These are phyloP conservation scores for Rutstroemia sp. DNA, from an alignment of 2,329 filamentous ascomycete species.

Conservation along the genomic window DNA sequence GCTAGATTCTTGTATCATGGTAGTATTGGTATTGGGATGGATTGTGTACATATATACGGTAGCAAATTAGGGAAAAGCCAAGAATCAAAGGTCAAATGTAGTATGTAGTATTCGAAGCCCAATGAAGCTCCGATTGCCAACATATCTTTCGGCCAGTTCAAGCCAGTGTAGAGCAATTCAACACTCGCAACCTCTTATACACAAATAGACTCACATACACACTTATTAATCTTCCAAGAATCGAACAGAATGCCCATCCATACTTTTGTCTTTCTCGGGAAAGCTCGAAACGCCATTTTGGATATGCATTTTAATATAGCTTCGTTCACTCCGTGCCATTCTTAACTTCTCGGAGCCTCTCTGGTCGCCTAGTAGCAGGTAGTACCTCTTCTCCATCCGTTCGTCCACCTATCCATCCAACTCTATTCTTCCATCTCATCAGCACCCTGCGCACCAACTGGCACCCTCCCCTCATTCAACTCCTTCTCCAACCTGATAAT, in stretches of 20 bases:
- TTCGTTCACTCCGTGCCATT: too few species aligned
- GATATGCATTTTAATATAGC: neutral
- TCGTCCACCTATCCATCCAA: neutral
- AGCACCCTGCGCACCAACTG: constrained; percentile 52
- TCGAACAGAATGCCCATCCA: neutral
- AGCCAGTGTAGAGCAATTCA: neutral
- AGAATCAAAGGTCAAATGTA: neutral
- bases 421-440: constrained; percentile 54
- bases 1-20: neutral
- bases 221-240: too few species aligned
- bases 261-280: neutral
- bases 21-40: neutral
- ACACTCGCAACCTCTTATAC: neutral
- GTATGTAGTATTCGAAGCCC: too few species aligned
- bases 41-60: too few species aligned
- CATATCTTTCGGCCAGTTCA: neutral
- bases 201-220: neutral
- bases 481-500: constrained; percentile 88
- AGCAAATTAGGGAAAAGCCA: neutral
- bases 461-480: constrained; percentile 80
- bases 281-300: neutral
- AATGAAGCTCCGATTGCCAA: too few species aligned
- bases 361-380: too few species aligned
- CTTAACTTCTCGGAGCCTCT: too few species aligned
- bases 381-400: neutral